Base-by-base conservation (phyloP, 225 moss, liverwort and hornwort species). In the Straminergon stramineum region DNA sequence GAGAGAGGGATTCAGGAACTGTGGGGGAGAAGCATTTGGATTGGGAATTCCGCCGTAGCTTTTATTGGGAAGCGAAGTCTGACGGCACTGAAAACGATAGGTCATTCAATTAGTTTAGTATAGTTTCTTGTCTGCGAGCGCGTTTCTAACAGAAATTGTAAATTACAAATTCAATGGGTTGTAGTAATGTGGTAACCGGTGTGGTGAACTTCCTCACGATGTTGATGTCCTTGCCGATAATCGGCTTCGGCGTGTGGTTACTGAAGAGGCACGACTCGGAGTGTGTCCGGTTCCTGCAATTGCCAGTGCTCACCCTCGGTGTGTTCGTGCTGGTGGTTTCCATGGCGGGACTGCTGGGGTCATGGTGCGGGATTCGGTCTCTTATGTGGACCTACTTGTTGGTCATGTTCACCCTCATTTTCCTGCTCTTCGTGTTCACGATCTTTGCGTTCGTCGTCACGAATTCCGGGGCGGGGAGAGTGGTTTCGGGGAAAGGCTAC, bases 381-480 rank as follows among this genome's bases (percentile, higher is more conserved):
- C 88, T 98, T 53, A 95, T 98, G 88, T 98, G 96, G 92, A 71
- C 95, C 43, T 98, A 96, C 81, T 92, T 98, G 61, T 91, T 90
- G 60, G 83, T 96, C 57, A 97, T 96, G 96, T 99, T 97, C 86
- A 80, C 95, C 60, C 95, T 99, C 91, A 99, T 99, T 63, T 83
- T 99, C 84, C 86, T 96, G 73, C 95, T 99, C 82, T 86, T 99
- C 63, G 81, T 76, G 34, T 99, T 99, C 95, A 99, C 98, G 14
- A 94, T 99, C 84, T 97, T 99, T 35, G 97, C 98, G 22, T 97
- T 99, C 75, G 95, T 94, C 16, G 96, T 99, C 83, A 99, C 98
- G 53, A 99, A 99, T 91, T 91, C 96, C 24, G 97, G 98, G 26
- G 97, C 98, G 22, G 97, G 97, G 22, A 84, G 91, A 52, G 92